phyloP scores from a whole-genome alignment of 306 rosid species.

The Cajanus cajan region DNA sequence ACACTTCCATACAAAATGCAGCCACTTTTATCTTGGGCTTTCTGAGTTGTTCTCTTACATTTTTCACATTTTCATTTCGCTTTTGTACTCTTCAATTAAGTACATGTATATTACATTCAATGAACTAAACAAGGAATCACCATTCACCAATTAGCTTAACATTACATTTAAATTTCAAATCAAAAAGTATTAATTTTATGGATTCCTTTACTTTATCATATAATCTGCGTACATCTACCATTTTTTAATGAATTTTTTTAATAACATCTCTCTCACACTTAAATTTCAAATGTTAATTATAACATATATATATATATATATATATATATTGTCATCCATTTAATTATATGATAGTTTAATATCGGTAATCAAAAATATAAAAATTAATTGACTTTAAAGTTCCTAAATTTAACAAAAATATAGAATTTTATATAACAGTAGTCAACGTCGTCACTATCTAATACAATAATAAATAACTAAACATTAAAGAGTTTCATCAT shows the following conservation, averaged over 20 bases:
- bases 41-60: neutral
- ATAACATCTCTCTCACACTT: neutral
- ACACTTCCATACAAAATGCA: neutral
- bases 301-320: neutral
- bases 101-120: neutral
- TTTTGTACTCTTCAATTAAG: neutral
- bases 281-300: neutral
- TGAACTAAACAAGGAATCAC: neutral
- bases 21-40: too few relatives aligned
- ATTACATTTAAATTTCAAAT: neutral
- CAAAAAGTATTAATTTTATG: too few relatives aligned
- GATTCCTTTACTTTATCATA: neutral
- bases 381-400: neutral
- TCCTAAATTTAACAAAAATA: neutral
- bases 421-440: neutral
- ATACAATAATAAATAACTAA: neutral
- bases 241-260: neutral
- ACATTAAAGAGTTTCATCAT: neutral
- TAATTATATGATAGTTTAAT: too few relatives aligned
- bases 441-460: neutral
- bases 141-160: neutral
- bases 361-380: neutral
- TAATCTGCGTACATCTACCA: neutral
- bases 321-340: neutral
- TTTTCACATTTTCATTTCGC: neutral